These are phyloP conservation scores for Blumeria hordei DNA, from an alignment of 2,329 filamentous ascomycete species.

Conservation along the genomic window DNA sequence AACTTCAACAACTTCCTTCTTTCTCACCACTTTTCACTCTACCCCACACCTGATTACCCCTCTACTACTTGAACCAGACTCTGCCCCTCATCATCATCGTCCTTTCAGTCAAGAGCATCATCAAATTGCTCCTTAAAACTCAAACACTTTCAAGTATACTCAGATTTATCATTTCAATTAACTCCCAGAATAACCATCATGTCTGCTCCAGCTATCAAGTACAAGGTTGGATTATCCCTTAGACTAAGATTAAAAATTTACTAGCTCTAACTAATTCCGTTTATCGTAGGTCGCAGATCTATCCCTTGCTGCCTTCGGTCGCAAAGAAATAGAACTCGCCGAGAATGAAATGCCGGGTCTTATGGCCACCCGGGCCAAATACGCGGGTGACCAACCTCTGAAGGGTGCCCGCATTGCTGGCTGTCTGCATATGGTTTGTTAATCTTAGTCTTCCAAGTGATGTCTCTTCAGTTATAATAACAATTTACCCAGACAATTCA, in stretches of 20 bases:
- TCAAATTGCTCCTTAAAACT: neutral
- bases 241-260: neutral
- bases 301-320: constrained; percentile 89
- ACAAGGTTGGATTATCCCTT: constrained; percentile 9
- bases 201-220: constrained; percentile 16
- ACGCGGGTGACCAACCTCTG: constrained; percentile 78
- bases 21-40: neutral
- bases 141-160: neutral
- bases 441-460: neutral
- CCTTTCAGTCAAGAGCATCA: neutral
- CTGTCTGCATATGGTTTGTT: constrained; percentile 30
- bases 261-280: neutral
- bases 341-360: constrained; percentile 96
- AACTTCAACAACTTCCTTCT: neutral
- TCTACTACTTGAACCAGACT: neutral
- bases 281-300: constrained; percentile 68
- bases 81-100: neutral
- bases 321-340: constrained; percentile 95
- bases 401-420: constrained; percentile 88
- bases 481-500: constrained; percentile 48
- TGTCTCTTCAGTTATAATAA: neutral
- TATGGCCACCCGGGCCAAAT: constrained; percentile 83
- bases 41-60: neutral
- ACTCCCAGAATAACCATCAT: constrained; percentile 6
- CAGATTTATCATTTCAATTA: neutral